Base-by-base conservation (phyloP, 805 yeast species). In the Candida koratica region DNA sequence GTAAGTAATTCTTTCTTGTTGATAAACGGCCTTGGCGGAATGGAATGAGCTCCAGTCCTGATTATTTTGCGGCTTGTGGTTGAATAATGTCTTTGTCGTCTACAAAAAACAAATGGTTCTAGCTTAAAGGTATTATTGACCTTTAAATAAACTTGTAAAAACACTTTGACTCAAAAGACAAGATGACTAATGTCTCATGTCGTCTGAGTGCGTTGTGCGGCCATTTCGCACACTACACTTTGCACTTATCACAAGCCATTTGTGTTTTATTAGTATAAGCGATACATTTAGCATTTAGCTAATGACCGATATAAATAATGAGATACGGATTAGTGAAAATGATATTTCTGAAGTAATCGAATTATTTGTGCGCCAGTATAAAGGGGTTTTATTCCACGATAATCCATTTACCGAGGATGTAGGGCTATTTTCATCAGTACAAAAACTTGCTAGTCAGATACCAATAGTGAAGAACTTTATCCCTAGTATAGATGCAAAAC, bases 401-500 rank as follows among this genome's bases (percentile, higher is more conserved):
- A 19, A 17, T 13, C 12, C 13, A 10, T 13, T 17, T 20, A 28
- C 24, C 19, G 22, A 34, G 25, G 26, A 18, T 14, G 17, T 15
- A 33, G 15, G 25, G 25, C 15, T 39, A 9, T 22, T 43, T 18
- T 28, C 46, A 32, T 32, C 27, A 18, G 28, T 35, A 8, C 33
- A 39, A 18, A 31, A n/a, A 9, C 8, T 29, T 12, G 32, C 25
- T 18, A 29, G 12, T 4, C 23, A 18, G 12, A 13, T 29, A 4
- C 32, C 32, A 3, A 8, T 29, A 12, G 6, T 29, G 14, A 29
- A 19, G 25, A 29, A 29, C 17, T 14, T 44, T 6, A 10, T 41
- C 7, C 47, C 47, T 2, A 20, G 22, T n/a, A 9, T 16, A 2
- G 37, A 36, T 35, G 57, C 52, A 14, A 59, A 55, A 41, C 38